These are phyloP conservation scores for Myxozyma sirexii DNA, from an alignment of 805 yeast genomes.

Conservation along the genomic window DNA sequence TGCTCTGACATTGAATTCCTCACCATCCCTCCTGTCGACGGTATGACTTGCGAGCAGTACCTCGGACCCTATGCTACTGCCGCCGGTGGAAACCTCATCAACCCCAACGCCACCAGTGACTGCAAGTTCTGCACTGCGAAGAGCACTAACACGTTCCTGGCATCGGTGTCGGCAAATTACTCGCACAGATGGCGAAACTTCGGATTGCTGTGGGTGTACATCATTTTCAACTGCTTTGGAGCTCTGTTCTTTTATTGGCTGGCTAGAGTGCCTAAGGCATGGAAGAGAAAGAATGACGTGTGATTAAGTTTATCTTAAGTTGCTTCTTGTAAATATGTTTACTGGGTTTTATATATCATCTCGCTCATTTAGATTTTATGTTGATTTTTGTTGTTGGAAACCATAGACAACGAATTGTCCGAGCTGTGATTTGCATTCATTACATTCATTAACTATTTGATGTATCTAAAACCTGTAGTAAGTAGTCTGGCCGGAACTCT, in stretches of 20 bases:
- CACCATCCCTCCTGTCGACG: constrained; percentile 61
- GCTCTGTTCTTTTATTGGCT: constrained; percentile 47
- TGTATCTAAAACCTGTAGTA: too few relatives aligned
- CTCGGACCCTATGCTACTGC: constrained; percentile 48
- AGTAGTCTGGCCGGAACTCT: too few relatives aligned
- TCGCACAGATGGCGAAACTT: constrained; percentile 66
- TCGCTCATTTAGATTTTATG: too few relatives aligned
- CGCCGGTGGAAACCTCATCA: constrained; percentile 58
- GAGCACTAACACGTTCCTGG: constrained; percentile 34
- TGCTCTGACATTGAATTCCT: constrained; percentile 56
- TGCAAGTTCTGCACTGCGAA: constrained; percentile 51
- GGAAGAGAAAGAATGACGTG: constrained; percentile 10
- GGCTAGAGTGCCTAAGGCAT: constrained; percentile 27
- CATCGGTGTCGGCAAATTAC: constrained; percentile 46
- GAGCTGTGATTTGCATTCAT: too few relatives aligned
- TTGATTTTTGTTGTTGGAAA: background rate
- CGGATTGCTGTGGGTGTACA: constrained; percentile 57
- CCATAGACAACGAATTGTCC: too few relatives aligned
- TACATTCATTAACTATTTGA: too few relatives aligned
- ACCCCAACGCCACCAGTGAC: constrained; percentile 51
- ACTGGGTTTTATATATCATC: too few relatives aligned
- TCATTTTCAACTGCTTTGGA: constrained; percentile 45
- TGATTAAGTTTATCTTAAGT: background rate
- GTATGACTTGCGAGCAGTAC: constrained; percentile 63
- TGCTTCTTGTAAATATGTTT: too few relatives aligned